Conservation (phyloP, 2,329 filamentous ascomycete species). For the Davidsoniella neocaledoniae region DNA sequence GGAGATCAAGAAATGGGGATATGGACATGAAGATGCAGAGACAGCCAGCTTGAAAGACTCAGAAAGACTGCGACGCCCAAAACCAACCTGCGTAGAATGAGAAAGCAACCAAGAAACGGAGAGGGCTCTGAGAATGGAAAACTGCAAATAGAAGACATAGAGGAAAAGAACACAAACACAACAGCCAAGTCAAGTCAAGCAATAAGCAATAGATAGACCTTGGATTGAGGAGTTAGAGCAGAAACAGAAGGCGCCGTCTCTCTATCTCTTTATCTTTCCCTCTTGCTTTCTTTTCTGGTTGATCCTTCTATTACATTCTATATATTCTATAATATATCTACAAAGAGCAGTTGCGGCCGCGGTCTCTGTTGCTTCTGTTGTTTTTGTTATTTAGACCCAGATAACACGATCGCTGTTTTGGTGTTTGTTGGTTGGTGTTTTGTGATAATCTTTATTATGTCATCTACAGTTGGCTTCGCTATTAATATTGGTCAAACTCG, state of each 20-base stretch:
- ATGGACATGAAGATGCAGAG: background rate
- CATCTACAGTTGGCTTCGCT: no score
- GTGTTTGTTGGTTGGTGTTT: no score
- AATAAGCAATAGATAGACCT: background rate
- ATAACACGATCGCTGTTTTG: no score
- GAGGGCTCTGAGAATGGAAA: background rate
- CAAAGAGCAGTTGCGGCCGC: no score
- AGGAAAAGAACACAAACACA: background rate
- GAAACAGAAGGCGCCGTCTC: conserved; percentile 4
- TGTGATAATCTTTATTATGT: no score
- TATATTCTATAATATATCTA: no score
- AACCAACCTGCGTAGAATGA: background rate
- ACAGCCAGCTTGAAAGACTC: no score
- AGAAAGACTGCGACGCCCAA: no score
- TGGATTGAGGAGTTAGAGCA: background rate
- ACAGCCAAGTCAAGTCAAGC: background rate
- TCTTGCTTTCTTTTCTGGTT: conserved; percentile 4
- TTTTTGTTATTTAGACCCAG: no score
- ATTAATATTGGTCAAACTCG: no score
- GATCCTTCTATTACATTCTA: no score
- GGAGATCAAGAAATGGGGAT: background rate
- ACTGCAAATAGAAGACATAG: background rate
- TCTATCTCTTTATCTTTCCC: background rate
- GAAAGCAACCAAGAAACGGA: background rate
- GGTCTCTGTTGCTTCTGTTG: no score